Conservation (phyloP, 148 eudicot genomes). For the Silene latifolia region DNA sequence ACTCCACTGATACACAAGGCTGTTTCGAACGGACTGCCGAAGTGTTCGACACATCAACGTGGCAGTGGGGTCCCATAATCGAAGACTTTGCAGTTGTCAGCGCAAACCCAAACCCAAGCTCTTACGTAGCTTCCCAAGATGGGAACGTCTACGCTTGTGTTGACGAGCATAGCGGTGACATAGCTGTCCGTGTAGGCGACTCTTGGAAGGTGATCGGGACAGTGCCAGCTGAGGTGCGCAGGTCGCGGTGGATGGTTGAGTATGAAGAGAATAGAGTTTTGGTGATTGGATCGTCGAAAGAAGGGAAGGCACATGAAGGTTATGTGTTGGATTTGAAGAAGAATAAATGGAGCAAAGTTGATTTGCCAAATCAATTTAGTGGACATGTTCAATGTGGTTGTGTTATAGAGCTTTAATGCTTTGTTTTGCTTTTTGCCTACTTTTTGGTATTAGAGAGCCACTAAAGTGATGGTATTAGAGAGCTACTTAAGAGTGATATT, state of each 20-base stretch:
- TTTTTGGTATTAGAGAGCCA: neutral
- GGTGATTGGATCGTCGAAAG: conserved; percentile 42
- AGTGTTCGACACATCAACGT: conserved; percentile 34
- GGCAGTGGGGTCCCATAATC: conserved; percentile 54
- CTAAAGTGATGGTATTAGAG: neutral
- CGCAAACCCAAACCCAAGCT: conserved; percentile 30
- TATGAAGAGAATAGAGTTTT: conserved; percentile 44
- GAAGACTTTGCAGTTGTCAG: conserved; percentile 36
- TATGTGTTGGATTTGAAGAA: conserved; percentile 49
- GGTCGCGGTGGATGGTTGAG: conserved; percentile 25
- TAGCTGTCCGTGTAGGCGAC: conserved; percentile 28
- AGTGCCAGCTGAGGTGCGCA: conserved; percentile 38
- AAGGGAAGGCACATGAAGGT: conserved; percentile 34
- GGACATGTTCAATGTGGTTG: conserved; percentile 85
- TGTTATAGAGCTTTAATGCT: conserved; percentile 46
- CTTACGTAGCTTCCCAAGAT: conserved; percentile 35
- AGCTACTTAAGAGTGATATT: neutral
- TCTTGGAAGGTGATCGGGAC: conserved; percentile 48
- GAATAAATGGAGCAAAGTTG: conserved; percentile 44
- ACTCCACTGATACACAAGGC: conserved; percentile 59
- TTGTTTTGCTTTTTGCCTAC: neutral
- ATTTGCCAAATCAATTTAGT: conserved; percentile 31
- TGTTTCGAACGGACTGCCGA: conserved; percentile 48
- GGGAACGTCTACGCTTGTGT: conserved; percentile 30
- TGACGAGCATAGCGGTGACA: conserved; percentile 14